Base-by-base conservation (phyloP, 805 yeast genomes). In the Starmera dryadoides region DNA sequence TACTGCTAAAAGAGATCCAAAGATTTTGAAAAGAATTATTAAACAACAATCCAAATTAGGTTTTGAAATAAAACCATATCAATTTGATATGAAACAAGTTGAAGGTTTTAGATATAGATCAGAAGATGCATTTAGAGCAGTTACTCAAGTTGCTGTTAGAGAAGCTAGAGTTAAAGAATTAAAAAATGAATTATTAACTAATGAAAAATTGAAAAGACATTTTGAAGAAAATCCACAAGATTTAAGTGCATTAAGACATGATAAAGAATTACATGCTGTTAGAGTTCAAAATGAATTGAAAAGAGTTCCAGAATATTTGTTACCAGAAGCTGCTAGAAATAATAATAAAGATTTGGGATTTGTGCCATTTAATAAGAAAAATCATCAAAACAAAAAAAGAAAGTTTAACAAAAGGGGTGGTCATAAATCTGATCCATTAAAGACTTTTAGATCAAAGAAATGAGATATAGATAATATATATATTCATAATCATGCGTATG, bases 191-290 rank as follows among this genome's bases (percentile, higher is more conserved):
- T 69, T 93, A 58, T 67, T 93, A 45, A 77, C 91, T 33, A 85
- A 94, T 50, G 96, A 87, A 42, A 88, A 86, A 57, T 73, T 93
- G 58, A 87, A 88, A 63, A 75, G 96, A 56, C 95, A 87, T 63
- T 93, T 93, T 58, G 96, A 91, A 60, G 98, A 93, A 56, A 93
- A 93, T 57, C 98, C 98, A 7, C 94, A 86, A 56, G 98, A 93
- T 63, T 72, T 93, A 52, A 78, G 79, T 17, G 78, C 84, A 38
- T 74, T 93, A 57, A 82, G 96, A 57, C 98, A 93, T 56, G 98
- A 93, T 58, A 85, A 81, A 53, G 95, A 85, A 48, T 59, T 86
- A 42, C 95, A 89, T 55, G 80, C 91, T 9, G 69, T 89, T 1
- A 77, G 95, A 60, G 74, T 79, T 6, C 96, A 89, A 59, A 66